These are phyloP conservation scores for Coemansia javaensis DNA, from an alignment of 192 early-diverging fungal genomes.

Conservation along the genomic window DNA sequence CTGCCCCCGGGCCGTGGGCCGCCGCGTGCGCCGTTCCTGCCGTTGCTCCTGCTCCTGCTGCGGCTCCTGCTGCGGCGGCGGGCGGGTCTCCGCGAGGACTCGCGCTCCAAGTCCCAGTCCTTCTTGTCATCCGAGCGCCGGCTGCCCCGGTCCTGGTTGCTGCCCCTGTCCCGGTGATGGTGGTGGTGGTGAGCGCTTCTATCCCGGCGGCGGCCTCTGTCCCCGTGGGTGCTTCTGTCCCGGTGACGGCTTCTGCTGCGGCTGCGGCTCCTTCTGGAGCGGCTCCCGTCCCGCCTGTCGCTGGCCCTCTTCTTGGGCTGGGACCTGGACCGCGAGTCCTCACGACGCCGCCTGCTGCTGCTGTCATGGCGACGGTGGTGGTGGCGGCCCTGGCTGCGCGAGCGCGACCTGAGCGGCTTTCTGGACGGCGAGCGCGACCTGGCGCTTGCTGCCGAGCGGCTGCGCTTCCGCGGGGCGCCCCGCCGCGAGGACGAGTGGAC, in stretches of 20 bases:
- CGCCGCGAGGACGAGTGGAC: slow-evolving; percentile 1
- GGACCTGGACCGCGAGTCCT: slow-evolving; percentile 20
- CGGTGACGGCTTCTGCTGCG: slow-evolving; percentile 14
- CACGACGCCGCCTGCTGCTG: slow-evolving; percentile 14
- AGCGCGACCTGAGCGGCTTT: slow-evolving; percentile 14
- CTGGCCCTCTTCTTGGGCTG: slow-evolving; percentile 10
- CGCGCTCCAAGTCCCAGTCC: too few species aligned
- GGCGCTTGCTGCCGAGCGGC: slow-evolving; percentile 9
- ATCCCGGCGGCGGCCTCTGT: slow-evolving; percentile 2
- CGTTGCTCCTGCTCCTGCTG: slow-evolving; percentile 15
- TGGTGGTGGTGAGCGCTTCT: background rate
- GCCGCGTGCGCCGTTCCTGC: too few species aligned
- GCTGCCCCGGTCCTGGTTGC: too few species aligned
- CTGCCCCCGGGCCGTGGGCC: too few species aligned
- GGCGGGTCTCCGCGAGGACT: too few species aligned
- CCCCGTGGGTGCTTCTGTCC: slow-evolving; percentile 1
- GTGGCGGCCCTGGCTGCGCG: slow-evolving; percentile 12
- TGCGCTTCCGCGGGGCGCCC: slow-evolving; percentile 7
- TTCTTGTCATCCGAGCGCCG: too few species aligned
- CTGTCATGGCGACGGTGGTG: slow-evolving; percentile 7
- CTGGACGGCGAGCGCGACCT: slow-evolving; percentile 19
- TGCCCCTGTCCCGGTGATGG: too few species aligned
- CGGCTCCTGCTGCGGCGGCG: slow-evolving; percentile 13
- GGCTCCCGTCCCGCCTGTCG: slow-evolving; percentile 6
- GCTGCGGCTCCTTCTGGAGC: slow-evolving; percentile 6